phyloP scores from a whole-genome alignment of 345 rosid genomes.

The Arabidopsis suecica region DNA sequence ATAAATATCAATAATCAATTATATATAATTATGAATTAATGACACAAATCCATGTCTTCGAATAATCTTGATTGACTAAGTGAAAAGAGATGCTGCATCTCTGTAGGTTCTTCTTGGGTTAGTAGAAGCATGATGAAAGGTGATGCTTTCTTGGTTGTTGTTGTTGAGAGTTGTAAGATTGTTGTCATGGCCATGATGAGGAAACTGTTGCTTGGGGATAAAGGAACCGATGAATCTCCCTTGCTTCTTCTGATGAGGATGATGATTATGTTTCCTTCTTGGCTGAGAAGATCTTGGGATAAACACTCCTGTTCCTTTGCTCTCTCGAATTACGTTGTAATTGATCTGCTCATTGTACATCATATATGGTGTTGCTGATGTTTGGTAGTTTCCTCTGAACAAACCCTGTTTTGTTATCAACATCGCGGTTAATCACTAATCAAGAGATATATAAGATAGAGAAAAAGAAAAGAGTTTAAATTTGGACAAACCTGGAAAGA shows the following conservation, averaged over 20 bases:
- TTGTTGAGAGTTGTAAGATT: slow-evolving; percentile 37
- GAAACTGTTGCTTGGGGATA: slow-evolving; percentile 51
- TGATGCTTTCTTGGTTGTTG: slow-evolving; percentile 29
- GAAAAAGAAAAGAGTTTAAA: not conserved
- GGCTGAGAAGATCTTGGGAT: slow-evolving; percentile 76
- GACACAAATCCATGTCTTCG: slow-evolving; percentile 34
- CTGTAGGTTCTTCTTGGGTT: slow-evolving; percentile 48
- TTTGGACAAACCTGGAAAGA: slow-evolving; percentile 66
- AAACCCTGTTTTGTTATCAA: slow-evolving; percentile 52
- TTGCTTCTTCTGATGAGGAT: slow-evolving; percentile 52
- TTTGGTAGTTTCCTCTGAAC: slow-evolving; percentile 53
- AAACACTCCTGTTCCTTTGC: slow-evolving; percentile 95
- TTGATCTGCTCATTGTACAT: slow-evolving; percentile 54
- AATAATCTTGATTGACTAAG: slow-evolving; percentile 40
- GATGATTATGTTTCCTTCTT: slow-evolving; percentile 52
- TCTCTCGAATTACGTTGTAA: slow-evolving; percentile 55
- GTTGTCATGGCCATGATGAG: slow-evolving; percentile 34
- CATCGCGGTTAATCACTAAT: slow-evolving; percentile 12
- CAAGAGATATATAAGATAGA: not conserved
- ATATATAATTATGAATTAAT: slow-evolving; percentile 39
- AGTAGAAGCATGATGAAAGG: slow-evolving; percentile 35
- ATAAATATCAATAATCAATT: slow-evolving; percentile 34
- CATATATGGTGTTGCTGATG: slow-evolving; percentile 50
- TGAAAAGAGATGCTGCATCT: slow-evolving; percentile 49
- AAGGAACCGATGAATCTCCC: slow-evolving; percentile 54